Evolutionary conservation across 495 filamentous ascomycete genomes (phyloP).

Genomic region (Sphaerosporella brunnea): DNA sequence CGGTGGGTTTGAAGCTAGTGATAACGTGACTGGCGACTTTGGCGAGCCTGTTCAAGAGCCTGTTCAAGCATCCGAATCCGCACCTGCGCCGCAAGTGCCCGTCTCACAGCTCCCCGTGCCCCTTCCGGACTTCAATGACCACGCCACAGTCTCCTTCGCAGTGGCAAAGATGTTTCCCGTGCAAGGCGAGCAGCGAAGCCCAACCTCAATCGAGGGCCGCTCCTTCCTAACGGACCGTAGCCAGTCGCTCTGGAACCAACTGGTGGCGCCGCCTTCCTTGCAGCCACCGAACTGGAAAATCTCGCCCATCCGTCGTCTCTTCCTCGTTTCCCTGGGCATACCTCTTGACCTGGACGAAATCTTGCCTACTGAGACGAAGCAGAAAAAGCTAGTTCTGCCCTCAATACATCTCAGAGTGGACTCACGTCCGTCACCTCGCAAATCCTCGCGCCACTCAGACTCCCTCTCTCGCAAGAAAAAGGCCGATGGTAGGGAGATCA

Average conservation of each 20-base stretch:
- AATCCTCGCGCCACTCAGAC: slow-evolving; percentile 19
- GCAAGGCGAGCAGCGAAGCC: slow-evolving; percentile 32
- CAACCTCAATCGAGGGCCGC: slow-evolving; percentile 35
- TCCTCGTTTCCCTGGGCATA: slow-evolving; percentile 88
- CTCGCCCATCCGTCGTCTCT: slow-evolving; percentile 84
- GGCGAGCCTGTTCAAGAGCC: slow-evolving; percentile 9
- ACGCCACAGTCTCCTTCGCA: slow-evolving; percentile 41
- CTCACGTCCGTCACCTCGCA: slow-evolving; percentile 3
- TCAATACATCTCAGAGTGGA: slow-evolving; percentile 43
- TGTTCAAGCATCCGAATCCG: slow-evolving; percentile 26
- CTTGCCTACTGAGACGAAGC: slow-evolving; percentile 71
- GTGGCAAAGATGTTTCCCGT: slow-evolving; percentile 41
- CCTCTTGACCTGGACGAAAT: slow-evolving; percentile 96
- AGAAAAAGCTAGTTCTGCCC: slow-evolving; percentile 90
- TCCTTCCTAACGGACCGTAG: slow-evolving; percentile 48
- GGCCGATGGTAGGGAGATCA: slow-evolving; percentile 20
- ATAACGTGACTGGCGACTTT: slow-evolving; percentile 15
- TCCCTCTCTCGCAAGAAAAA: slow-evolving; percentile 24
- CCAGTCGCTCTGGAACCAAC: slow-evolving; percentile 85
- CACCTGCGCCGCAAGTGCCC: slow-evolving; percentile 30
- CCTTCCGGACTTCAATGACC: slow-evolving; percentile 39
- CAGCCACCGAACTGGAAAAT: slow-evolving; percentile 97
- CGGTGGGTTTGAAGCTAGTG: slow-evolving; percentile 69
- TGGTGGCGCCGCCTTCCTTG: slow-evolving; percentile 81
- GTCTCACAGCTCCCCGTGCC: slow-evolving; percentile 16